Percentiles rank a stretch among this genome's conserved stretches.
Conservation (phyloP, 2,329 filamentous ascomycete species). For the Tolypocladium guangdongense region DNA sequence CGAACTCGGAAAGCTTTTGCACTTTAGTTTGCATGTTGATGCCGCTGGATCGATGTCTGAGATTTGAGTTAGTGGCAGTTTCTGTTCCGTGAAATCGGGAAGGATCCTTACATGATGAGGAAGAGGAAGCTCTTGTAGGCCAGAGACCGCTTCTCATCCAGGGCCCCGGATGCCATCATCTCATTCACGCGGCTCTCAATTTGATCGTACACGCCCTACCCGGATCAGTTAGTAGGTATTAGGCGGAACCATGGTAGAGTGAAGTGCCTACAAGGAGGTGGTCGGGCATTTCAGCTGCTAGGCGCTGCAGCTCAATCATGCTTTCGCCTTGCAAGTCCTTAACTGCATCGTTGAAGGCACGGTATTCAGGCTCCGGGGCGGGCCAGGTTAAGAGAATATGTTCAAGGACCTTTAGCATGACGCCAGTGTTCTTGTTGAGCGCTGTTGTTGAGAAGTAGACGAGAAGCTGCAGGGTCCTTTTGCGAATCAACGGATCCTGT, state of each 20-base stretch:
- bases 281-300: slow-evolving; percentile 85
- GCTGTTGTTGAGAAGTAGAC: slow-evolving; percentile 78
- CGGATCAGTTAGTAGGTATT: slow-evolving; percentile 7
- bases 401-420: slow-evolving; percentile 83
- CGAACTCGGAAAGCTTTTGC: slow-evolving; percentile 61
- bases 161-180: slow-evolving; percentile 58
- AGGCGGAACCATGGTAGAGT: background rate
- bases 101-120: slow-evolving; percentile 61
- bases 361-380: slow-evolving; percentile 58
- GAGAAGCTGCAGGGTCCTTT: slow-evolving; percentile 69
- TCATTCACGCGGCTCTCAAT: slow-evolving; percentile 75
- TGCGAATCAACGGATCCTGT: slow-evolving; percentile 70
- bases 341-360: slow-evolving; percentile 74
- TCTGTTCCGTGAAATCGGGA: background rate
- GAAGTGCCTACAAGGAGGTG: slow-evolving; percentile 56
- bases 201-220: slow-evolving; percentile 70
- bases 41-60: slow-evolving; percentile 66
- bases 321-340: slow-evolving; percentile 79
- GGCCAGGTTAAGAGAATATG: slow-evolving; percentile 80
- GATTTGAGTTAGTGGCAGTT: slow-evolving; percentile 4
- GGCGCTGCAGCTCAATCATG: slow-evolving; percentile 75
- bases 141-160: slow-evolving; percentile 75
- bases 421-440: slow-evolving; percentile 62
- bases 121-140: slow-evolving; percentile 87
- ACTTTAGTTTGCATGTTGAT: slow-evolving; percentile 63